Evolutionary conservation across 306 rosid species (phyloP).

Genomic region (Myrica gale): DNA sequence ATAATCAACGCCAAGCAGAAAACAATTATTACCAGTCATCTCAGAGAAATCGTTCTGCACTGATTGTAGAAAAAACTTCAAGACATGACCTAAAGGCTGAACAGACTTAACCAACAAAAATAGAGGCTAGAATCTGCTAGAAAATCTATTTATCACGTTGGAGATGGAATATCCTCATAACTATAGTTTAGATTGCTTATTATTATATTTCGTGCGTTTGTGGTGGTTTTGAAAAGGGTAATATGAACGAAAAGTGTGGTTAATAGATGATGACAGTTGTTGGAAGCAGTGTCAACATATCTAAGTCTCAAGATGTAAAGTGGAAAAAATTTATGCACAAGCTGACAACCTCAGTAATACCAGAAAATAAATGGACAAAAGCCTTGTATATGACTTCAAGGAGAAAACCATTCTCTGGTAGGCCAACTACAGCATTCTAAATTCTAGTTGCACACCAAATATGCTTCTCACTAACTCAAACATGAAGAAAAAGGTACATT

Average conservation of each 20-base stretch:
- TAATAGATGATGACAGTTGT: no score
- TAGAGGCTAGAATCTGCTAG: background rate
- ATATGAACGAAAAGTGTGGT: no score
- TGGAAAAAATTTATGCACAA: conserved; percentile 5
- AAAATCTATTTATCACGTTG: no score
- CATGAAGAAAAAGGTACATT: conserved; percentile 4
- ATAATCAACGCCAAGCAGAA: background rate
- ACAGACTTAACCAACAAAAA: background rate
- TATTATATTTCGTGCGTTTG: no score
- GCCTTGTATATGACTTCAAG: background rate
- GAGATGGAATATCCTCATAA: no score
- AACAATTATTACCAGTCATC: background rate
- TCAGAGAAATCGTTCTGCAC: background rate
- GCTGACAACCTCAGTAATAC: background rate
- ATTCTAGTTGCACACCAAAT: conserved; percentile 16
- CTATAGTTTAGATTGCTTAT: no score
- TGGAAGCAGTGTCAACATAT: no score
- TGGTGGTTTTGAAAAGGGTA: no score
- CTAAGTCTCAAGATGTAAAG: background rate
- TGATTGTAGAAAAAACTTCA: no score
- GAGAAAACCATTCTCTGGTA: background rate
- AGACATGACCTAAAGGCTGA: background rate
- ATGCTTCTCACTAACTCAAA: conserved; percentile 21
- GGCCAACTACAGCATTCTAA: conserved; percentile 9
- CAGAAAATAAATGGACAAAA: background rate